Evolutionary conservation across 805 yeast species (phyloP).

Genomic region (Saturnispora kantuleensis): DNA sequence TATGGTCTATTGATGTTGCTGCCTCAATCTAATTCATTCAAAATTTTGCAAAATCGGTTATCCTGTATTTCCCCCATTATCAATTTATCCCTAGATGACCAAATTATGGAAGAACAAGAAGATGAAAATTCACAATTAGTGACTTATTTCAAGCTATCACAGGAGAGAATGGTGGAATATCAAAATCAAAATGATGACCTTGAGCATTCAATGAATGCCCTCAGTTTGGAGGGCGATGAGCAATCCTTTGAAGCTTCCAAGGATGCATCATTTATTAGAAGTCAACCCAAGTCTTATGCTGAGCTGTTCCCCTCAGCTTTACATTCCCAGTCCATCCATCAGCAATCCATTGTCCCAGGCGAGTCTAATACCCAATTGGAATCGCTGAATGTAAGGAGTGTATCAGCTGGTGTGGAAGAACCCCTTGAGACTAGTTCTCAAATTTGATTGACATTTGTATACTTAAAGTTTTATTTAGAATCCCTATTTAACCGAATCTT

Average conservation of each 20-base stretch:
- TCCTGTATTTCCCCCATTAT: slow-evolving; percentile 41
- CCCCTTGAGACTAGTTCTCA: slow-evolving; percentile 14
- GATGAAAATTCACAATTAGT: slow-evolving; percentile 27
- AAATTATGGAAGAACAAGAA: slow-evolving; percentile 14
- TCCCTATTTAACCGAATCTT: slow-evolving; percentile 10
- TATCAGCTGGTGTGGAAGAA: neutral
- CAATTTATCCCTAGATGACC: slow-evolving; percentile 15
- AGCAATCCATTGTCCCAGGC: neutral
- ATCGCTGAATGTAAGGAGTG: slow-evolving; percentile 1
- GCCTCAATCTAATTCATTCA: slow-evolving; percentile 89
- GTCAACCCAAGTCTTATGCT: slow-evolving; percentile 3
- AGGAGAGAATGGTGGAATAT: slow-evolving; percentile 25
- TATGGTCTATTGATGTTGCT: slow-evolving; percentile 89
- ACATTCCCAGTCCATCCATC: neutral
- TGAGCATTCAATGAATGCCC: neutral
- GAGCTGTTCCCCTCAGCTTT: slow-evolving; percentile 3
- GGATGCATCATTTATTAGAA: slow-evolving; percentile 1
- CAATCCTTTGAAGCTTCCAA: slow-evolving; percentile 11
- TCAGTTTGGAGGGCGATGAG: slow-evolving; percentile 3
- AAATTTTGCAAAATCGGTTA: slow-evolving; percentile 68
- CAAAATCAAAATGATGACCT: slow-evolving; percentile 9
- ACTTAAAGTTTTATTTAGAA: neutral
- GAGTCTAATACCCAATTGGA: neutral
- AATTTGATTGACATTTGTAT: neutral
- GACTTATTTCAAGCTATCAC: slow-evolving; percentile 40